Evolutionary conservation across 1,139 yeast genomes (phyloP).

Genomic region (Debaryomyces subglobosus): DNA sequence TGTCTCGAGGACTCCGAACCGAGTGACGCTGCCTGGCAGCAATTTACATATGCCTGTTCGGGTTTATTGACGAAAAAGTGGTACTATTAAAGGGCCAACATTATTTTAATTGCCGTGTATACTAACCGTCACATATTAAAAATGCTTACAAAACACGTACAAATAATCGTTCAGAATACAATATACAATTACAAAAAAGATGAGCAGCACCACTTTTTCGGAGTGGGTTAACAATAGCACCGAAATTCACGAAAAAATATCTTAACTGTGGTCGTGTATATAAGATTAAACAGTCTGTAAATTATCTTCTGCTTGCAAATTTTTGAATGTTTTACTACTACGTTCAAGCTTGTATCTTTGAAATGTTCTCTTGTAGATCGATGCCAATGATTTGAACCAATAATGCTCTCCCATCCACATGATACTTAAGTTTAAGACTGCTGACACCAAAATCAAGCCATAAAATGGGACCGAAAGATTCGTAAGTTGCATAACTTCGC

Average conservation of each 20-base stretch:
- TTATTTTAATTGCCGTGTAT: not conserved
- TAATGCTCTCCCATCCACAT: slow-evolving; percentile 49
- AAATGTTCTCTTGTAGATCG: slow-evolving; percentile 30
- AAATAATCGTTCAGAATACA: not conserved
- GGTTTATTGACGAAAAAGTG: not conserved
- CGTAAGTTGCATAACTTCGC: slow-evolving; percentile 76
- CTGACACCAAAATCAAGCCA: slow-evolving; percentile 47
- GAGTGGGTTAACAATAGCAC: not conserved
- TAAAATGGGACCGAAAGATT: slow-evolving; percentile 57
- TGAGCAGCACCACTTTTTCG: slow-evolving; percentile 1
- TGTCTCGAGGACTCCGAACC: not conserved
- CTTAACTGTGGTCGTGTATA: slow-evolving; percentile 3
- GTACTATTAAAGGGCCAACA: not conserved
- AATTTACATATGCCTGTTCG: not conserved
- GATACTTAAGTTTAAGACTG: slow-evolving; percentile 52
- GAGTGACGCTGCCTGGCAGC: not conserved
- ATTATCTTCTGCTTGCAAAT: slow-evolving; percentile 28
- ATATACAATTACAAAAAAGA: not conserved
- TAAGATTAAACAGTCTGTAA: slow-evolving; percentile 1
- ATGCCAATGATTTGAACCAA: slow-evolving; percentile 34
- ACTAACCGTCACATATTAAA: too few relatives aligned
- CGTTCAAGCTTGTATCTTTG: slow-evolving; percentile 21
- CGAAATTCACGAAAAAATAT: not conserved
- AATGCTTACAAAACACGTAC: not conserved
- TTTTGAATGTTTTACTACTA: slow-evolving; percentile 48